Evolutionary conservation across 768 basidiomycete species (phyloP), one percentile per base, ranked within the genome.

Genomic region (Vararia minispora): DNA sequence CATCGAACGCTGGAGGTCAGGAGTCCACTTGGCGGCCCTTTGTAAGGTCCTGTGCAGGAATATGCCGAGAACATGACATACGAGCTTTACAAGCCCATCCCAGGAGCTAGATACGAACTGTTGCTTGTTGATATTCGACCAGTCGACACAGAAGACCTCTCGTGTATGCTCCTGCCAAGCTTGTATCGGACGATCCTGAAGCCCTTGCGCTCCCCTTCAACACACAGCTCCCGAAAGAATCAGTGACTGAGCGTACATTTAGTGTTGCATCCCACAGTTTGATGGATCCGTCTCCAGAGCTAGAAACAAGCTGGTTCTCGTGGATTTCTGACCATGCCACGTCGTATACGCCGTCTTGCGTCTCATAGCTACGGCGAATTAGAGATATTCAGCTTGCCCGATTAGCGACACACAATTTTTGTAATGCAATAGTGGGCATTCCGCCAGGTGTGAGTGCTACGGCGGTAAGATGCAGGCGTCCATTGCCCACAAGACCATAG

Each of bases 401-500:
- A 51, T 40, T 44, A 14, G 20, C 13, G 14, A 68, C 81, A 61
- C 59, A 83, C 83, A 72, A 63, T 63, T 81, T 81, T 50, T 86
- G 79, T 35, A 85, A 40, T 30, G 62, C 67, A 41, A 82, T 40
- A 18, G 46, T 55, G 18, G 66, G 60, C 17, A 57, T 36, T 11
- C 69, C 68, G 22, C 61, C 62, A 1, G 69, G 71, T 12, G 64
- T 68, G 20, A 69, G 63, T 18, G 56, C 59, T 16, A 77, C 59
- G 2, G 77, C 73, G 37, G 71, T 68, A 17, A 82, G 55, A 55
- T 81, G 83, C 29, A 97, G 54, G n/a, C 92, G 69, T 1, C 94
- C 94, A 59, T 95, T 97, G 18, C 94, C 94, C 23, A 97, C 85
- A 4, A 98, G 69, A 3, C 94, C 94, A 58, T 89, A 97, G 60